These are phyloP conservation scores for Geranium rotundifolium DNA, from an alignment of 345 rosid genomes.

Conservation along the genomic window DNA sequence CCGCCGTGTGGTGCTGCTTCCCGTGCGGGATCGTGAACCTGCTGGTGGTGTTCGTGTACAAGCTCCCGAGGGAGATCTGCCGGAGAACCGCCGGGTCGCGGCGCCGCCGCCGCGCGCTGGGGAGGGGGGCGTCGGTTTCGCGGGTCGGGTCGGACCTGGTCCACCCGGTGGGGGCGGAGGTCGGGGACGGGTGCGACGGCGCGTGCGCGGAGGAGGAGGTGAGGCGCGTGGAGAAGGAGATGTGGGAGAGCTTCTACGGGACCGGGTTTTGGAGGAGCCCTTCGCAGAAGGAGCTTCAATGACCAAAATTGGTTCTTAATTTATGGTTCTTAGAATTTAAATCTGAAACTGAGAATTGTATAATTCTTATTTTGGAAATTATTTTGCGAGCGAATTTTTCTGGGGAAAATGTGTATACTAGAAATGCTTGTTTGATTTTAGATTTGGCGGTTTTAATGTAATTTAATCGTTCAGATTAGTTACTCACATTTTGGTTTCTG, in stretches of 20 bases:
- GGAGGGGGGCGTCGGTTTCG: slow-evolving; percentile 16
- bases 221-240: slow-evolving; percentile 27
- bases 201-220: slow-evolving; percentile 8
- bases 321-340: no score
- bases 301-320: no score
- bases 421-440: no score
- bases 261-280: slow-evolving; percentile 48
- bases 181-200: slow-evolving; percentile 4
- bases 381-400: no score
- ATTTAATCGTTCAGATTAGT: no score
- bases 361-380: no score
- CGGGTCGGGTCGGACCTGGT: slow-evolving; percentile 12
- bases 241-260: slow-evolving; percentile 32
- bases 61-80: slow-evolving; percentile 52
- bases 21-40: slow-evolving; percentile 53
- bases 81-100: slow-evolving; percentile 34
- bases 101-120: slow-evolving; percentile 21
- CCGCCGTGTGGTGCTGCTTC: slow-evolving; percentile 63
- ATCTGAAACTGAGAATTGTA: no score
- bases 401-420: no score
- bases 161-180: not conserved
- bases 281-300: slow-evolving; percentile 14
- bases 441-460: no score
- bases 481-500: no score
- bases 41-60: slow-evolving; percentile 44